Percentiles rank a stretch among this genome's conserved stretches.
These are phyloP conservation scores for Selenicereus undatus DNA, from an alignment of 148 eudicot genomes.

Conservation along the genomic window DNA sequence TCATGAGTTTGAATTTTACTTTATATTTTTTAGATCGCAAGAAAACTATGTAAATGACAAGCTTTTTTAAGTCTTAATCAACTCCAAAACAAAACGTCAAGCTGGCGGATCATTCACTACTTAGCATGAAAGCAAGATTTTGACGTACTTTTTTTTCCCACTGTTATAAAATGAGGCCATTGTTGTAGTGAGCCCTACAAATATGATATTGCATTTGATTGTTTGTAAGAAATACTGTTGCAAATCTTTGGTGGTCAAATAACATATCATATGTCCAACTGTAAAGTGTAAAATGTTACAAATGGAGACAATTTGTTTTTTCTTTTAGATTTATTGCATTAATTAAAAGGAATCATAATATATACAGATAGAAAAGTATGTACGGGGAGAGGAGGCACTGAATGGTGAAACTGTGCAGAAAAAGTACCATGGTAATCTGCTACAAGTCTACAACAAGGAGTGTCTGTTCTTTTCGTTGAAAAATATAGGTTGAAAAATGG, in stretches of 20 bases:
- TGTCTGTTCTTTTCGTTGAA: too few species aligned
- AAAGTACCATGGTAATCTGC: too few species aligned
- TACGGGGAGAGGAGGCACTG: too few species aligned
- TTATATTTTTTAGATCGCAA: neutral
- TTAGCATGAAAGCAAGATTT: neutral
- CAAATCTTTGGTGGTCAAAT: constrained; percentile 11
- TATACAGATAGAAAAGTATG: too few species aligned
- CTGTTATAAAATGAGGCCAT: neutral
- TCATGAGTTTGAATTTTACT: too few species aligned
- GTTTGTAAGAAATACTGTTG: neutral
- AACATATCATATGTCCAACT: constrained; percentile 20
- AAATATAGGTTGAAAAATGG: too few species aligned
- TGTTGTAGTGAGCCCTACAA: neutral
- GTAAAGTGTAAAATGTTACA: constrained; percentile 22
- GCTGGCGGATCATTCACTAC: neutral
- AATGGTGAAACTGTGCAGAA: too few species aligned
- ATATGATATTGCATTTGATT: neutral
- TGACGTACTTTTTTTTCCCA: neutral
- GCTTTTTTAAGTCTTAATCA: neutral
- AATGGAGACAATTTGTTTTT: constrained; percentile 1
- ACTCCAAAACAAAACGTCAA: neutral
- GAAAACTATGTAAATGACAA: neutral
- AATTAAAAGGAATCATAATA: neutral
- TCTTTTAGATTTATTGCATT: neutral
- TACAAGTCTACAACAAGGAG: too few species aligned